These are phyloP conservation scores for Neophaeococcomyces mojaviensis DNA, from an alignment of 2,329 filamentous ascomycete species.

Conservation along the genomic window DNA sequence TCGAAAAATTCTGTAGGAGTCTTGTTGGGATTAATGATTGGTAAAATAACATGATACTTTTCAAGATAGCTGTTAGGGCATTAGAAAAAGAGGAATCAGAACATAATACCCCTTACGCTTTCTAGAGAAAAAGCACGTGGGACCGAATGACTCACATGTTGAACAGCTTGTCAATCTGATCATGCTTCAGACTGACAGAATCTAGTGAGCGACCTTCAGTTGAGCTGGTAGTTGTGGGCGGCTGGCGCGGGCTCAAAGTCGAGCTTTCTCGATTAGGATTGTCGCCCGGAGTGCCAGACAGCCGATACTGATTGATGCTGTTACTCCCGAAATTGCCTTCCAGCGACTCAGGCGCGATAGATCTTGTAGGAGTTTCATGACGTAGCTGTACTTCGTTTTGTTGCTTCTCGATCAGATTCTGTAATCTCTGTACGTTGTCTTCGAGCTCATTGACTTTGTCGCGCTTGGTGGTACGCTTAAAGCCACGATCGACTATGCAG, in stretches of 20 bases:
- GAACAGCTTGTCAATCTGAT: slow-evolving; percentile 9
- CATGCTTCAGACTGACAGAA: not conserved
- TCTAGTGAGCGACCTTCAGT: slow-evolving; percentile 3
- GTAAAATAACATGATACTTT: slow-evolving; percentile 55
- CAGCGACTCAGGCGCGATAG: no score
- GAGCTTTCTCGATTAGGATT: no score
- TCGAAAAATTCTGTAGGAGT: slow-evolving; percentile 50
- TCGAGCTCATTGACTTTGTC: slow-evolving; percentile 6
- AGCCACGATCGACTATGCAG: slow-evolving; percentile 9
- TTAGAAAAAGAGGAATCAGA: no score
- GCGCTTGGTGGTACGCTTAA: slow-evolving; percentile 11
- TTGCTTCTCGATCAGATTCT: slow-evolving; percentile 8
- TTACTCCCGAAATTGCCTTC: no score
- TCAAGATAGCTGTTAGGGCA: no score
- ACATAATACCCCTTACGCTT: no score
- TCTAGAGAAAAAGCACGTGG: no score
- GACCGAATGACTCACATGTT: no score
- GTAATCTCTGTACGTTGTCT: slow-evolving; percentile 3
- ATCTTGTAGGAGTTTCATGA: no score
- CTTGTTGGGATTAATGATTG: slow-evolving; percentile 49
- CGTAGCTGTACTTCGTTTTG: slow-evolving; percentile 6
- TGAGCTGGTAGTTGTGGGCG: not conserved
- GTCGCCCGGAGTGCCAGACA: no score
- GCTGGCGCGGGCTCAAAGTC: not conserved
- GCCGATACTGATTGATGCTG: no score